These are phyloP conservation scores for Corinectria fuckeliana DNA, from an alignment of 2,329 filamentous ascomycete species.

Conservation along the genomic window DNA sequence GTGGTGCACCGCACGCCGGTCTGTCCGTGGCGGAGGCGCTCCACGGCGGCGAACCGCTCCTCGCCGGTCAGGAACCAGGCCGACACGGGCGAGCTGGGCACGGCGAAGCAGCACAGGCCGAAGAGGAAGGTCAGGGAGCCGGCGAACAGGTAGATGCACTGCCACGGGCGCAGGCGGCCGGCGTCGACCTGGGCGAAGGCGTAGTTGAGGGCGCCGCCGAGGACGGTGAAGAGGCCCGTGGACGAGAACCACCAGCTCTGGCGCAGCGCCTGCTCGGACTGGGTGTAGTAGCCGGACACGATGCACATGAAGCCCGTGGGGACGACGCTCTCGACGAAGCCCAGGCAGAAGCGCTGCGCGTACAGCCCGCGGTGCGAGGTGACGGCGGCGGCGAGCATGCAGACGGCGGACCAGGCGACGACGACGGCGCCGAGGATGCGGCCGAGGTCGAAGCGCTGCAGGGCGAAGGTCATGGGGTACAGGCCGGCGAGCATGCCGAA, in stretches of 20 bases:
- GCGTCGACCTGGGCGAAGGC: conserved; percentile 68
- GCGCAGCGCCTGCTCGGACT: conserved; percentile 67
- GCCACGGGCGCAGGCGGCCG: conserved; percentile 65
- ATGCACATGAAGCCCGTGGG: conserved; percentile 72
- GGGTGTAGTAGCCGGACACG: conserved; percentile 68
- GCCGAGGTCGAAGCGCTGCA: conserved; percentile 72
- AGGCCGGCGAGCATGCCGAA: conserved; percentile 79
- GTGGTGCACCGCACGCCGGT: conserved; percentile 67
- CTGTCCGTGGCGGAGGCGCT: conserved; percentile 66
- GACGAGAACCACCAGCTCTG: conserved; percentile 73
- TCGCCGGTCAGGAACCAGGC: conserved; percentile 72
- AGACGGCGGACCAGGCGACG: conserved; percentile 70
- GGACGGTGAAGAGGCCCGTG: conserved; percentile 65
- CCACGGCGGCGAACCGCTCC: conserved; percentile 69
- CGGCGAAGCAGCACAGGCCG: conserved; percentile 67
- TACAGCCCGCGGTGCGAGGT: conserved; percentile 68
- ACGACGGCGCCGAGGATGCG: conserved; percentile 68
- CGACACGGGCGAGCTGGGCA: conserved; percentile 69
- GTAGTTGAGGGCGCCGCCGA: conserved; percentile 70
- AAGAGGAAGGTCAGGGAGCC: conserved; percentile 69
- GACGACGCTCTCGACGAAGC: conserved; percentile 68
- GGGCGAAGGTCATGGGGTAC: conserved; percentile 74
- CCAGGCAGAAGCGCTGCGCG: conserved; percentile 69
- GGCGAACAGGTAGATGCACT: conserved; percentile 74
- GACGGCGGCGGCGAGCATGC: conserved; percentile 73